Evolutionary conservation across 2,329 filamentous ascomycete species (phyloP), one percentile per base, ranked within the genome.

Genomic region (Capronia coronata): DNA sequence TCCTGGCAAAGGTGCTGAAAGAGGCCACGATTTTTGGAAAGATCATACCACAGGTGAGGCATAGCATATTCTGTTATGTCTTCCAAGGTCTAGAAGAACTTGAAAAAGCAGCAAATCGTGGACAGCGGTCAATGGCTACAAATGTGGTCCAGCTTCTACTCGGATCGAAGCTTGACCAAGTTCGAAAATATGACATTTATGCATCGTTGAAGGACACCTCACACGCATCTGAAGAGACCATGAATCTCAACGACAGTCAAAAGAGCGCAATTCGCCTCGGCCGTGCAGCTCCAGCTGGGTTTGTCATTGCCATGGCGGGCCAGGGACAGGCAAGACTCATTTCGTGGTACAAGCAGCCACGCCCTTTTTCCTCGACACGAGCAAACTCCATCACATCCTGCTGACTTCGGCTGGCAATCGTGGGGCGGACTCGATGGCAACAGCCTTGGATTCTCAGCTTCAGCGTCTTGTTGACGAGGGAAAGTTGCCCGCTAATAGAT

Each of bases 221-320:
- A n/a, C 46, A 45, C 19, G 45, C 50, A 8, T 9, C 34, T 2
- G 34, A 45, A 19, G 13, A 48, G 1, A 13, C n/a, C 7, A 41
- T 52, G 45, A 18, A 49, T 11, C 50, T 52, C 29, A 52, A 52
- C 22, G 37, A 49, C 3, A 45, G 50, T 25, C 50, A 52, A n/a
- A 48, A 41, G 27, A 34, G 19, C 11, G 50, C 45, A 18, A 52
- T 48, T 16, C 18, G 27, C 3, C 18, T 48, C 16, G 50, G 23
- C 3, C 23, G 35, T 11, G 13, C 25, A n/a, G 50, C 50, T 27
- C 50, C 50, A 14, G 50, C 30, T 3, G 45, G 50, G 14, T 42
- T 52, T 40, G 23, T 52, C 38, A 22, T 52, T 45, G 45, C 14
- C 50, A 52, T 30, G 50, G 50, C 16, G 46, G 50, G 3, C 50